phyloP scores from a whole-genome alignment of 2,329 filamentous ascomycete species.

The Curvularia eragrostidis region DNA sequence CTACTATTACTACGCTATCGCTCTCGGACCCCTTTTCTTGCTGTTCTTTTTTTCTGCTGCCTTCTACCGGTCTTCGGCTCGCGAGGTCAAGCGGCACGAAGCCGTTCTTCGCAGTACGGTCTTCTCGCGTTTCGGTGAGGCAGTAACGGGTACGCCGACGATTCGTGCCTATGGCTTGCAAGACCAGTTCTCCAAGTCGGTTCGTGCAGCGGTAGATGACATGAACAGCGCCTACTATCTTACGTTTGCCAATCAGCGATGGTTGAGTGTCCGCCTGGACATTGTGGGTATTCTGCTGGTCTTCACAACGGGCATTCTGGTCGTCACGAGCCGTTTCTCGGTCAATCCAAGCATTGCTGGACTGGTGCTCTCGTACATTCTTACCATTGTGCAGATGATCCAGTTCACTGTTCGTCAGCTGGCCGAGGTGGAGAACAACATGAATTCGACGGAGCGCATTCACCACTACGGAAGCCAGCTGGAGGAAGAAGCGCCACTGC shows the following conservation, averaged over 20 bases:
- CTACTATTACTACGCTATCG: constrained; percentile 85
- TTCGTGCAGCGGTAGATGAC: constrained; percentile 78
- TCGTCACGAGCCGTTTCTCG: constrained; percentile 87
- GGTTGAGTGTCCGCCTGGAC: constrained; percentile 86
- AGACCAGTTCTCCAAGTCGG: constrained; percentile 72
- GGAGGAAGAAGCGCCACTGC: constrained; percentile 86
- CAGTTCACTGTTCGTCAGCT: constrained; percentile 94
- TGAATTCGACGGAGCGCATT: constrained; percentile 94
- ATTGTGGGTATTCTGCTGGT: constrained; percentile 83
- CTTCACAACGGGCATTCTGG: constrained; percentile 85
- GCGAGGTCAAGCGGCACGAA: constrained; percentile 94
- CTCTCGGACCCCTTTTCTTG: constrained; percentile 71
- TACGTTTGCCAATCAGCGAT: constrained; percentile 94
- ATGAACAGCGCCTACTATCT: constrained; percentile 96
- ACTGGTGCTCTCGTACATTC: constrained; percentile 89
- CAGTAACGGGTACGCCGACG: constrained; percentile 79
- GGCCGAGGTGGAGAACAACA: constrained; percentile 95
- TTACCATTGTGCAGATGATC: constrained; percentile 92
- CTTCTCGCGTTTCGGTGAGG: constrained; percentile 91
- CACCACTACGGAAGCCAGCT: constrained; percentile 87
- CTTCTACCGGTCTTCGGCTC: constrained; percentile 89
- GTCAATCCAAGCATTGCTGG: constrained; percentile 86
- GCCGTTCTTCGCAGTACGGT: constrained; percentile 85
- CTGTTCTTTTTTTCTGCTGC: constrained; percentile 82
- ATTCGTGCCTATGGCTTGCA: constrained; percentile 90